Evolutionary conservation across 2,329 filamentous ascomycete genomes (phyloP), one percentile per base, ranked within the genome.

Genomic region (Paecilomyces niveus): DNA sequence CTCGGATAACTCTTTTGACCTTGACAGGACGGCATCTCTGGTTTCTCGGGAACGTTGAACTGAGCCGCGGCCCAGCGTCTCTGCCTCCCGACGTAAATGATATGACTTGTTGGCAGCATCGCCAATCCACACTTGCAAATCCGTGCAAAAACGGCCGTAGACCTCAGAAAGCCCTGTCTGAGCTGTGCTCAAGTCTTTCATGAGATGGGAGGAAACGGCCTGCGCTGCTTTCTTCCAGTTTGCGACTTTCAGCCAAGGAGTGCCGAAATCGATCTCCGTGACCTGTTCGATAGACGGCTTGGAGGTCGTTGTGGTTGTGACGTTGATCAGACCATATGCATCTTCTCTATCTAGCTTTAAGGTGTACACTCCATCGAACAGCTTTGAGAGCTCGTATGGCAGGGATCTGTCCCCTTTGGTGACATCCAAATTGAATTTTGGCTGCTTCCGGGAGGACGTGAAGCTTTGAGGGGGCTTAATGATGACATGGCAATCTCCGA

Each of bases 331-430:
- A 2, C 81, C 79, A 57, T 78, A 74, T 9, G 80, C 75, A 64
- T 83, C 77, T 58, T 78, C 76, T 51, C 76, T 73, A 54, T 80
- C 76, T 15, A 84, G 67, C 29, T 77, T 76, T 39, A 84, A 69
- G 13, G 79, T 76, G 62, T 83, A 83, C 7, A 82, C 78, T 8
- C 81, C 81, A 33, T 81, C 78, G 58, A 83, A 80, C 8, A 83
- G 73, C 52, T 75, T 76, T 39, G 78, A 78, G n/a, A 80, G 68
- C 58, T 80, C 73, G 58, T 79, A 76, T 26, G 78, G 65, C 53
- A 80, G 67, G 33, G 70, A 62, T 15, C 72, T 69, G 26, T 74
- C 74, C n/a, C 68, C 67, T 55, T 78, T 77, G 29, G 68, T 74
- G 53, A 85, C 75, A 53, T 76, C 74, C 39, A 85, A 78, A 55